Evolutionary conservation across 805 yeast genomes (phyloP), one percentile per base, ranked within the genome.

Genomic region (Candida adriatica): DNA sequence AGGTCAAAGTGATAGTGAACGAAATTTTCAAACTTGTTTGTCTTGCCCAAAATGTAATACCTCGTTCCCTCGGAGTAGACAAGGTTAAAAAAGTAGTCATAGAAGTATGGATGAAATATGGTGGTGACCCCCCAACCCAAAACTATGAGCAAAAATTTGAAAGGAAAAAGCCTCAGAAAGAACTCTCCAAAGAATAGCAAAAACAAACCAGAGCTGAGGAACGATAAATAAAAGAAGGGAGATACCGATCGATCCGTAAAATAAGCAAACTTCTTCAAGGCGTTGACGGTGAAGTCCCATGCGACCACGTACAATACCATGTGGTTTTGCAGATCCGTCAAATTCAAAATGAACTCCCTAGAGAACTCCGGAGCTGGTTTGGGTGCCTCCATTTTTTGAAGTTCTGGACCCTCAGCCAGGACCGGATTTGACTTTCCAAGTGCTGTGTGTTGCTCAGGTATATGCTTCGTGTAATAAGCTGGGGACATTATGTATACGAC

Each of bases 321-420:
- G 48, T 76, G 79, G 51, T 86, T 86, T 49, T 86, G 95, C 37
- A 85, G 61, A 59, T 86, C 95, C 1, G 94, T 83, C 46, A 83
- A 61, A 51, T 86, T 86, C 35, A 85, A 51, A 14, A 79, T 56
- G 49, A 85, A 86, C 51, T 86, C 95, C 34, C 82, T 64, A 19
- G 88, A 77, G 30, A 82, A 64, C 53, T 85, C 86, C 5, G 88
- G 81, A 6, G 78, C 82, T 0, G 94, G 92, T 38, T 71, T 73
- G 6, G 46, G 46, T 7, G 21, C 7, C 11, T 32, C 30, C 2
- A 22, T 13, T 4, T 13, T 8, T 9, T 18, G 16, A 16, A 36
- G 8, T 7, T 11, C 23, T 3, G 75, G 74, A 1, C 74, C 77
- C 18, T 64, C 59, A 1, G 74, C 63, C 3, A 75, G 69, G 0